These are phyloP conservation scores for Simmondsia chinensis DNA, from an alignment of 148 eudicot genomes.

Conservation along the genomic window DNA sequence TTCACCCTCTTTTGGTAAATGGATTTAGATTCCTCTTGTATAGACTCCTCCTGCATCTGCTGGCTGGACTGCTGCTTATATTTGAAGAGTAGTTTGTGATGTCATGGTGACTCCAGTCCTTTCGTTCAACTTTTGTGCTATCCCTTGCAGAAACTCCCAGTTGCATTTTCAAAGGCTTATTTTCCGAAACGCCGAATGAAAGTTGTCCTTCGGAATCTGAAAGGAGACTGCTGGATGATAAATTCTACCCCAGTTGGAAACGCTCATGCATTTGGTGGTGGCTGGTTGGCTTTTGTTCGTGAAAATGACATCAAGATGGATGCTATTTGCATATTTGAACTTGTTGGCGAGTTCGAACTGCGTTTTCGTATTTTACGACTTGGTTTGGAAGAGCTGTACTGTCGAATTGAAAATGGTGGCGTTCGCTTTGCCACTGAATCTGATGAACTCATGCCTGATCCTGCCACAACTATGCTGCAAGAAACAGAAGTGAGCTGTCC, in stretches of 20 bases:
- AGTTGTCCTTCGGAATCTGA: constrained; percentile 57
- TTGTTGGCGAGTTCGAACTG: constrained; percentile 66
- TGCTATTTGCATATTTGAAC: constrained; percentile 91
- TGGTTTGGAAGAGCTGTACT: constrained; percentile 52
- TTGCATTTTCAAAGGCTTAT: constrained; percentile 50
- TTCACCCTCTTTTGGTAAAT: neutral
- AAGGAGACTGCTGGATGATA: constrained; percentile 67
- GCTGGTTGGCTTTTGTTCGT: constrained; percentile 89
- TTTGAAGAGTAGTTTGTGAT: neutral
- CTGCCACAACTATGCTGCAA: neutral
- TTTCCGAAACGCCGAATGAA: constrained; percentile 54
- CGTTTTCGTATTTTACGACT: constrained; percentile 58
- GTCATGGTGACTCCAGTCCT: neutral
- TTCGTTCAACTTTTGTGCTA: neutral
- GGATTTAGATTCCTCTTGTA: no score
- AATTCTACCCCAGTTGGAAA: constrained; percentile 54
- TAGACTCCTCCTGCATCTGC: no score
- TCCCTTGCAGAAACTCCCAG: constrained; percentile 60
- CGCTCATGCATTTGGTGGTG: constrained; percentile 69
- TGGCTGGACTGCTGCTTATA: no score
- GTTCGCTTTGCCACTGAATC: constrained; percentile 12
- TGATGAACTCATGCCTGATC: constrained; percentile 2
- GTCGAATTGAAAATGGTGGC: constrained; percentile 24
- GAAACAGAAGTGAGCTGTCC: neutral
- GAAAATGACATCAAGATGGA: constrained; percentile 65